These are phyloP conservation scores for Nemania sp. DNA, from an alignment of 2,329 filamentous ascomycete species.

Conservation along the genomic window DNA sequence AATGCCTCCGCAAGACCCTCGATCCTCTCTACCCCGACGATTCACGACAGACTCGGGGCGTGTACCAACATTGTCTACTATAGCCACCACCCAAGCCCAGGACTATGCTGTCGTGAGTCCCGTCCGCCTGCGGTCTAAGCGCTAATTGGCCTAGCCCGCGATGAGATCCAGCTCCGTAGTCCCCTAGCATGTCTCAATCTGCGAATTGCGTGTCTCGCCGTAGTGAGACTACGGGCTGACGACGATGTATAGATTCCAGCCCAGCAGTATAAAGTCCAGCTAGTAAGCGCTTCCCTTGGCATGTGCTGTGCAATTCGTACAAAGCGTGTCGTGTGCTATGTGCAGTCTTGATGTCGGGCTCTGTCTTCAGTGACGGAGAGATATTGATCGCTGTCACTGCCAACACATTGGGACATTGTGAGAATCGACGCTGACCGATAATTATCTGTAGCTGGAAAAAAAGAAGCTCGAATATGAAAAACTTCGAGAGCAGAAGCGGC, in stretches of 20 bases:
- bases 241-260: constrained; percentile 29
- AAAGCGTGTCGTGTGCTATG: too few relatives aligned
- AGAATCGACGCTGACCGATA: constrained; percentile 42
- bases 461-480: constrained; percentile 92
- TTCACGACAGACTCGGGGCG: constrained; percentile 92
- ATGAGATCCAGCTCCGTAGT: constrained; percentile 27
- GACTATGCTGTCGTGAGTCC: constrained; percentile 50
- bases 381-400: neutral
- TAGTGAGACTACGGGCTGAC: constrained; percentile 38
- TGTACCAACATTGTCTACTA: constrained; percentile 72
- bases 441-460: constrained; percentile 81
- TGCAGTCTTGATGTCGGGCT: too few relatives aligned
- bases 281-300: constrained; percentile 59
- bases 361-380: neutral
- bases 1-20: constrained; percentile 67
- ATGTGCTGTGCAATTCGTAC: neutral
- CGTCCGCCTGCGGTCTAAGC: constrained; percentile 13
- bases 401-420: neutral
- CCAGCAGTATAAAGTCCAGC: constrained; percentile 59
- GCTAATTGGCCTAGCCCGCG: constrained; percentile 13
- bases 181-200: constrained; percentile 37
- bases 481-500: constrained; percentile 83
- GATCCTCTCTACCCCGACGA: constrained; percentile 80
- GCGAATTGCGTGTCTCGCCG: constrained; percentile 35
- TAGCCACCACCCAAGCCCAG: constrained; percentile 56